Base-by-base conservation (phyloP, 179 eudicot species). In the Heliamphora pulchella region DNA sequence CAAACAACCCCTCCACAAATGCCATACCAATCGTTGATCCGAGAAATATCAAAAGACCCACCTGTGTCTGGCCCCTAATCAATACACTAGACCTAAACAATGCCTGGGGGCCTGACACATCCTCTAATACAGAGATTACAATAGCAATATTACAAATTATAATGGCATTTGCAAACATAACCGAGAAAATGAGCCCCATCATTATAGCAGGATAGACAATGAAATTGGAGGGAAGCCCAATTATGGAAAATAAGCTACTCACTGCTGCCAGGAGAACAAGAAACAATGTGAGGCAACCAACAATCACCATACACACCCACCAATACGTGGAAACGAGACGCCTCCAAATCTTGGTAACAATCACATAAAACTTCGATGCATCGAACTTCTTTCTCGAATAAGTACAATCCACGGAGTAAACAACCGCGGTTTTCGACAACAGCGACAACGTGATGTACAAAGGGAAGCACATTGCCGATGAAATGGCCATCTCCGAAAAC, bases 121-220 rank as follows among this genome's bases (percentile, higher is more conserved):
- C 95, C 89, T 95, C 98, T 88, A 95, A 84, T 51, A 95, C 95
- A 17, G 97, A 93, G 59, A 91, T 90, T 79, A 95, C 97, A 85
- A 91, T 82, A n/a, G 97, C 91, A 66, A 89, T 79, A 78, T 91
- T 91, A 82, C 91, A 90, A 54, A 92, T 84, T 39, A 95, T 87
- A 6, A 93, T 91, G 8, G 94, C 92, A 84, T 93, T 91, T 3
- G 97, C 98, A 63, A 93, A 88, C 63, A 91, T 81, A 15, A 95
- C 79, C 0, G 97, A 93, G 75, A 95, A 95, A 1, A 89, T 57
- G 72, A 95, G 79, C 75, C 95, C 98, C 17, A 89, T 67, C 44
- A 88, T 22, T 68, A 91, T 79, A 0, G 88, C 94, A 2, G 91
- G 89, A 74, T 93, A 95, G 51, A 91, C 81, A 76, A 89, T 85